Base-by-base conservation (phyloP, 2,329 filamentous ascomycete species). In the Epichloe coenophiala region DNA sequence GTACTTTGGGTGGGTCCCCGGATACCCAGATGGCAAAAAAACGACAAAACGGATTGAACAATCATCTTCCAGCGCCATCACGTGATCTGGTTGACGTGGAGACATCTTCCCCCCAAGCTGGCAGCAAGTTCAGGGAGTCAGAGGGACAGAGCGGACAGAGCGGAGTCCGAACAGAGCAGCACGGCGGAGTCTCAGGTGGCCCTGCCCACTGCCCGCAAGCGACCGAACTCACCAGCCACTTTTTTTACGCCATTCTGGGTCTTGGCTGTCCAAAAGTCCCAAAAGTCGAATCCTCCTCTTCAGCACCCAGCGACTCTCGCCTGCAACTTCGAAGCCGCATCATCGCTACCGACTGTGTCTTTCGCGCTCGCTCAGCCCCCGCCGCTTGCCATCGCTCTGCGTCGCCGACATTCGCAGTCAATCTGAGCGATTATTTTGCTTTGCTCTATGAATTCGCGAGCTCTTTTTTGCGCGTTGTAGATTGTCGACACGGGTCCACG, bases 221-320 rank as follows among this genome's bases (percentile, higher is more conserved):
- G 51, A 45, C 51, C 36, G 47, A 27, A 27, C 39, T 51, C 60
- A 65, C 66, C 66, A 68, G 66, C 66, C 66, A 68, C 19, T 19
- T 3, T 19, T 19, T 19, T 19, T 19, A 19, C 66, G 61, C 61
- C 61, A 61, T 68, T 68, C 62, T 65, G 61, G 58, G 46, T 51
- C 49, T 19, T 39, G 17, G 40, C 19, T 27, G 45, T 46, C 35
- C 43, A 27, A 27, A 27, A 27, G 12, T n/a, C 39, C 11, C 17
- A 17, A 17, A 17, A 17, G 17, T 17, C 17, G 17, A 17, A 23
- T 33, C 17, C 43, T 45, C 33, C 41, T 45, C 46, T n/a, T 17
- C 49, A 19, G 37, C 39, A n/a, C 44, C 48, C 40, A 47, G 37
- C 41, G 37, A 23, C 33, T 38, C 21, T 37, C 15, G 31, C 43